Evolutionary conservation across 2,329 filamentous ascomycete genomes (phyloP).

Genomic region (Tympanopsis confertula): DNA sequence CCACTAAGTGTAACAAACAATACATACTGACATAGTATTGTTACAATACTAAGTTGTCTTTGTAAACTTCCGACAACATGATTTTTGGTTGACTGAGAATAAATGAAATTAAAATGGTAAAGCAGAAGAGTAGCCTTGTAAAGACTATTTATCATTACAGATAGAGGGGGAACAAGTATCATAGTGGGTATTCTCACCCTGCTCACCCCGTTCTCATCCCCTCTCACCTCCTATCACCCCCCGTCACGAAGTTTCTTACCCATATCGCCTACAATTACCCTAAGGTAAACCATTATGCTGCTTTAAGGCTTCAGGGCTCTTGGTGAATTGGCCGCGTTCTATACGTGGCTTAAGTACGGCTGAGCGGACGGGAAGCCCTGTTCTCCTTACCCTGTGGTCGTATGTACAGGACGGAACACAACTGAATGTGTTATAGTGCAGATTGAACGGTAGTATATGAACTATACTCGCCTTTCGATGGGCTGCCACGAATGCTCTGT

Average conservation of each 20-base stretch:
- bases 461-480: too few species aligned
- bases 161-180: neutral
- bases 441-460: too few species aligned
- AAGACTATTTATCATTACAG: neutral
- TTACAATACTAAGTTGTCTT: neutral
- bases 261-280: neutral
- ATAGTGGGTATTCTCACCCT: neutral
- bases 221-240: too few species aligned
- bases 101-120: neutral
- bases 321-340: neutral
- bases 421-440: too few species aligned
- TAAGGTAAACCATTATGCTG: neutral
- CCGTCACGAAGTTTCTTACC: neutral
- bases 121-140: neutral
- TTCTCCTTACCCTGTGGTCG: slow-evolving; percentile 8
- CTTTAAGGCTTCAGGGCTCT: neutral
- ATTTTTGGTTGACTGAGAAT: neutral
- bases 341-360: slow-evolving; percentile 9
- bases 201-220: neutral
- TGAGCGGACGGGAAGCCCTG: slow-evolving; percentile 10
- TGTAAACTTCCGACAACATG: neutral
- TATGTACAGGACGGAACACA: too few species aligned
- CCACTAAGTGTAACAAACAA: too few species aligned
- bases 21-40: too few species aligned
- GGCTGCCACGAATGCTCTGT: too few species aligned